phyloP scores from a whole-genome alignment of 2,329 filamentous ascomycete genomes.

The Camillea tinctor region DNA sequence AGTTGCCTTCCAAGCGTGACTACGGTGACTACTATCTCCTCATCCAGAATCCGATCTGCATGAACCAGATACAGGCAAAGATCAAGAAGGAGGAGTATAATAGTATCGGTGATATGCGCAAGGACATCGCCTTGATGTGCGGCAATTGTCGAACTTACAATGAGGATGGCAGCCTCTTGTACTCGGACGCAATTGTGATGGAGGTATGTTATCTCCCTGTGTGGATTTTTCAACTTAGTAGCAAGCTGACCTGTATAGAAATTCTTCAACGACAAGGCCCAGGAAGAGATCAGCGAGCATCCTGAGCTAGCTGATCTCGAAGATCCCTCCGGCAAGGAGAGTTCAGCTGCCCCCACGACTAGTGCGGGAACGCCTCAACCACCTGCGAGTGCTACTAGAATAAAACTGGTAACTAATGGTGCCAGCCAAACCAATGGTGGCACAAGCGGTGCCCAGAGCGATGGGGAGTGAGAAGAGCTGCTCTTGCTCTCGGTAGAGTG shows the following conservation, averaged over 20 bases:
- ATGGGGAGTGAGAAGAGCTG: slow-evolving; percentile 25
- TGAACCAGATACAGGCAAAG: slow-evolving; percentile 91
- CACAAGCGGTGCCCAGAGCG: slow-evolving; percentile 24
- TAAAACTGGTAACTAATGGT: slow-evolving; percentile 58
- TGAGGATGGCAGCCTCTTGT: slow-evolving; percentile 89
- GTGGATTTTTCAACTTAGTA: not conserved
- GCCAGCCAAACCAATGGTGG: slow-evolving; percentile 24
- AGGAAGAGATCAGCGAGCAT: slow-evolving; percentile 53
- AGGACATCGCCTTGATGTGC: slow-evolving; percentile 81
- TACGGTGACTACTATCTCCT: slow-evolving; percentile 96
- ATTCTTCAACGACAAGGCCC: slow-evolving; percentile 54
- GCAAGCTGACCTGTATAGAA: slow-evolving; percentile 45
- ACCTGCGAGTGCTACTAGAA: slow-evolving; percentile 56
- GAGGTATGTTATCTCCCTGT: slow-evolving; percentile 61
- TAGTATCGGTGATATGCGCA: slow-evolving; percentile 74
- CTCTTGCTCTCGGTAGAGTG: not conserved
- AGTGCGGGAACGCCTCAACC: slow-evolving; percentile 65
- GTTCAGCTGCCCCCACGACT: slow-evolving; percentile 51
- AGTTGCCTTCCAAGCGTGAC: slow-evolving; percentile 81
- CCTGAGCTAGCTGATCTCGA: slow-evolving; percentile 58
- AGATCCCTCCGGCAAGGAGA: slow-evolving; percentile 41
- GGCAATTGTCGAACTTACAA: slow-evolving; percentile 95
- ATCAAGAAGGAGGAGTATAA: slow-evolving; percentile 96
- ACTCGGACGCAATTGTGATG: slow-evolving; percentile 88
- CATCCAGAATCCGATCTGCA: slow-evolving; percentile 89